These are phyloP conservation scores for Wallacemonas rigidus DNA, from an alignment of 208 protist species.

Conservation along the genomic window DNA sequence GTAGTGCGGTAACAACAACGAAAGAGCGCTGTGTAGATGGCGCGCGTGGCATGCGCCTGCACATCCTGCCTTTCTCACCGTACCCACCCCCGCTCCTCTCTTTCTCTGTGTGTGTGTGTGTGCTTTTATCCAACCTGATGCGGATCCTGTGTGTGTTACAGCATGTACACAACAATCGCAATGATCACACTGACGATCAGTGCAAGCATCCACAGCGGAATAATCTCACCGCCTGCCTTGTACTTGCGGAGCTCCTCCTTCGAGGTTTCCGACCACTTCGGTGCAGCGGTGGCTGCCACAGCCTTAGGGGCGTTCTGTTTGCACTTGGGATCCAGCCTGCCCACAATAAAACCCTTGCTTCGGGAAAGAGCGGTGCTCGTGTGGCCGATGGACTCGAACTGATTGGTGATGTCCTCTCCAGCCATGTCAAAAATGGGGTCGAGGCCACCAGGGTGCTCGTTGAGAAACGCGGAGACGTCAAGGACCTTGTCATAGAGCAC, in stretches of 20 bases:
- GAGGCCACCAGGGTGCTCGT: constrained; percentile 91
- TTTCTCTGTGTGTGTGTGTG: no score
- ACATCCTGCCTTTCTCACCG: no score
- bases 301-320: constrained; percentile 21
- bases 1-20: no score
- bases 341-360: constrained; percentile 77
- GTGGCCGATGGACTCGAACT: constrained; percentile 85
- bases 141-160: neutral
- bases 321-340: constrained; percentile 51
- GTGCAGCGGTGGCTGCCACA: constrained; percentile 18
- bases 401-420: constrained; percentile 79
- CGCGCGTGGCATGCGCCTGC: no score
- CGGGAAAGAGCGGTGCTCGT: constrained; percentile 59
- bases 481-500: constrained; percentile 93
- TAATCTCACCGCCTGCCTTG: constrained; percentile 55
- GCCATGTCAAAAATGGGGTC: constrained; percentile 84
- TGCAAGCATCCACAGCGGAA: constrained; percentile 52
- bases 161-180: constrained; percentile 37
- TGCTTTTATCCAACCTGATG: no score
- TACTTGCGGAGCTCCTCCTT: constrained; percentile 59
- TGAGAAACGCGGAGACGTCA: constrained; percentile 87
- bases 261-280: constrained; percentile 59
- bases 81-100: no score
- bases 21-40: no score
- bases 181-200: constrained; percentile 30